phyloP scores from a whole-genome alignment of 257 asterid genomes.

The Handroanthus guayacan region DNA sequence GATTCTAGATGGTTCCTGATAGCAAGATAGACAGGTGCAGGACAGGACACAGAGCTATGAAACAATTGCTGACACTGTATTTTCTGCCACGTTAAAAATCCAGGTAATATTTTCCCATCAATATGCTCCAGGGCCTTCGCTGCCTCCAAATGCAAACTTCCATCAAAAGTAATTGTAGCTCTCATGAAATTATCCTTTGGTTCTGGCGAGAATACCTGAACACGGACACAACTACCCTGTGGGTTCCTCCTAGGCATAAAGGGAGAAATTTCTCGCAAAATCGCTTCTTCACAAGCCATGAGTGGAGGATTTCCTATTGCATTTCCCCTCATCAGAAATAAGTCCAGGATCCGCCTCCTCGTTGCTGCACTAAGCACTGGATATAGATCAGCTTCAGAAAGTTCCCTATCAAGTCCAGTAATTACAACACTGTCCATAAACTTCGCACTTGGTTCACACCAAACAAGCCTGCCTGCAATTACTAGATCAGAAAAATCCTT shows the following conservation, averaged over 20 bases:
- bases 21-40: slow-evolving; percentile 73
- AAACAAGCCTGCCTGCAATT: slow-evolving; percentile 52
- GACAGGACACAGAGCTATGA: slow-evolving; percentile 82
- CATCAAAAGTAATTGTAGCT: slow-evolving; percentile 80
- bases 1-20: slow-evolving; percentile 56
- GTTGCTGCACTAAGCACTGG: slow-evolving; percentile 55
- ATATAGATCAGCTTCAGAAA: slow-evolving; percentile 66
- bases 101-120: slow-evolving; percentile 77
- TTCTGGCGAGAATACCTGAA: slow-evolving; percentile 75
- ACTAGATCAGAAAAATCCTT: slow-evolving; percentile 55
- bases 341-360: slow-evolving; percentile 51
- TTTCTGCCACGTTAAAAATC: slow-evolving; percentile 86
- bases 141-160: slow-evolving; percentile 86
- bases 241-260: slow-evolving; percentile 79
- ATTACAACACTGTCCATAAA: slow-evolving; percentile 49
- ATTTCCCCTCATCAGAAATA: slow-evolving; percentile 66
- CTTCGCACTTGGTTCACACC: slow-evolving; percentile 50
- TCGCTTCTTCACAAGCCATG: slow-evolving; percentile 71
- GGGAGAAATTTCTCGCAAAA: slow-evolving; percentile 68
- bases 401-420: slow-evolving; percentile 59
- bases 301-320: slow-evolving; percentile 65
- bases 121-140: slow-evolving; percentile 87
- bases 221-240: slow-evolving; percentile 58
- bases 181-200: slow-evolving; percentile 58
- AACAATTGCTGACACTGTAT: slow-evolving; percentile 72